Evolutionary conservation across 345 rosid species (phyloP).

Genomic region (Corymbia maculata): DNA sequence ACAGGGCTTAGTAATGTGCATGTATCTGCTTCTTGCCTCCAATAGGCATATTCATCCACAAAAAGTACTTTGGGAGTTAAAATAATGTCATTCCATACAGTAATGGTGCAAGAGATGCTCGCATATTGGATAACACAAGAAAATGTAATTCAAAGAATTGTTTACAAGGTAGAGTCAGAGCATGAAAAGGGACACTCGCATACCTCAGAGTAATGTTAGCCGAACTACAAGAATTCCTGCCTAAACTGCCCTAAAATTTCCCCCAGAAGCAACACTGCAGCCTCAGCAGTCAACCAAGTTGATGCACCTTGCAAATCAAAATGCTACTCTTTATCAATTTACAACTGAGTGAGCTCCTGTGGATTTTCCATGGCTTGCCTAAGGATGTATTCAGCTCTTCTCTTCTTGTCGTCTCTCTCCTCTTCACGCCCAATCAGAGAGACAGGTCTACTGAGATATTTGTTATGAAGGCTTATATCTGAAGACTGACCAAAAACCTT

Average conservation of each 20-base stretch:
- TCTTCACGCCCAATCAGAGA: slow-evolving; percentile 48
- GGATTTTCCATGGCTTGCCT: slow-evolving; percentile 84
- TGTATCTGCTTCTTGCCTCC: neutral
- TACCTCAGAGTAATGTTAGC: slow-evolving; percentile 1
- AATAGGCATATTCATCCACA: neutral
- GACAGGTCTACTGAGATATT: slow-evolving; percentile 28
- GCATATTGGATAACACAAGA: neutral
- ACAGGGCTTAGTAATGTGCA: neutral
- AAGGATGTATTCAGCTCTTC: slow-evolving; percentile 88
- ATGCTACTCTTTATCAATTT: neutral
- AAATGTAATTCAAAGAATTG: slow-evolving; percentile 5
- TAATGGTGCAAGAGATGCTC: neutral
- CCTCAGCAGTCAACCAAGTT: neutral
- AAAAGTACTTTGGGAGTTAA: neutral
- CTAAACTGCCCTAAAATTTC: slow-evolving; percentile 1
- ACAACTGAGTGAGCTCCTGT: slow-evolving; percentile 83
- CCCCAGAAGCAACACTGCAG: neutral
- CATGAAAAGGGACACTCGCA: neutral
- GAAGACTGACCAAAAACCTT: slow-evolving; percentile 53
- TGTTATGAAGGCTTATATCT: slow-evolving; percentile 48
- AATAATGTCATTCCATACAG: neutral
- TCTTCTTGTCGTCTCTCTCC: slow-evolving; percentile 92
- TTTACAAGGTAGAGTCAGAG: neutral
- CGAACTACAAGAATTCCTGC: slow-evolving; percentile 6
- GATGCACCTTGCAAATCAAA: neutral